phyloP scores from a whole-genome alignment of 305 asterid genomes.

The Fraxinus albicans region DNA sequence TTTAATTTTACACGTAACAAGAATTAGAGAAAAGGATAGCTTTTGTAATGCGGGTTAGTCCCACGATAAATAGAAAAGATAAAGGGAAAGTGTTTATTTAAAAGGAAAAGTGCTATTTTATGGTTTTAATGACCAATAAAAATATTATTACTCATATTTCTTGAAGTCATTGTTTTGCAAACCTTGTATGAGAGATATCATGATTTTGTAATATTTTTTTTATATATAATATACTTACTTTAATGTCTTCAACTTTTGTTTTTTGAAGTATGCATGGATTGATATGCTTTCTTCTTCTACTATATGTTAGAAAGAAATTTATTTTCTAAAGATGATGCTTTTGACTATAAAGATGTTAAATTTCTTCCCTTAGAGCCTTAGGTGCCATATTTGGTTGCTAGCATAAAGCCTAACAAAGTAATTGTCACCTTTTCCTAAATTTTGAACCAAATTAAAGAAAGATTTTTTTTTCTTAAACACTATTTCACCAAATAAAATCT shows the following conservation, averaged over 20 bases:
- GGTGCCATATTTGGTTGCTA: slow-evolving; percentile 7
- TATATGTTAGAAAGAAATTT: not conserved
- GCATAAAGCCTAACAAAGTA: not conserved
- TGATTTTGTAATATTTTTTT: not conserved
- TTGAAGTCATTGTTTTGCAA: not conserved
- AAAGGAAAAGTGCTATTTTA: not conserved
- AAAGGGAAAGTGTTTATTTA: not conserved
- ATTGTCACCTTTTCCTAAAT: not conserved
- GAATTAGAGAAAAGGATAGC: not conserved
- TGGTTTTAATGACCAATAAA: not conserved
- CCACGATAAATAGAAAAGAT: too few relatives aligned
- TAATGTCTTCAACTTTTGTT: not conserved
- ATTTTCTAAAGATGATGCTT: not conserved
- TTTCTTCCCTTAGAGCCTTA: not conserved
- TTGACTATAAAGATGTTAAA: slow-evolving; percentile 17
- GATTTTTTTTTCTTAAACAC: too few relatives aligned
- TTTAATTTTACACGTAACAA: not conserved
- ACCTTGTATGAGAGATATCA: not conserved
- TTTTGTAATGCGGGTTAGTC: not conserved
- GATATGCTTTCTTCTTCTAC: not conserved
- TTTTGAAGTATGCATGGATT: slow-evolving; percentile 2
- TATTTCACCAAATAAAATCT: not conserved
- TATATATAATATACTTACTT: not conserved
- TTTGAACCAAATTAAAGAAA: not conserved
- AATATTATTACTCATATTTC: not conserved